Percentiles rank a stretch among this genome's conserved stretches.
These are phyloP conservation scores for Phytophthora nicotianae DNA, from an alignment of 352 stramenopile genomes.

Conservation along the genomic window DNA sequence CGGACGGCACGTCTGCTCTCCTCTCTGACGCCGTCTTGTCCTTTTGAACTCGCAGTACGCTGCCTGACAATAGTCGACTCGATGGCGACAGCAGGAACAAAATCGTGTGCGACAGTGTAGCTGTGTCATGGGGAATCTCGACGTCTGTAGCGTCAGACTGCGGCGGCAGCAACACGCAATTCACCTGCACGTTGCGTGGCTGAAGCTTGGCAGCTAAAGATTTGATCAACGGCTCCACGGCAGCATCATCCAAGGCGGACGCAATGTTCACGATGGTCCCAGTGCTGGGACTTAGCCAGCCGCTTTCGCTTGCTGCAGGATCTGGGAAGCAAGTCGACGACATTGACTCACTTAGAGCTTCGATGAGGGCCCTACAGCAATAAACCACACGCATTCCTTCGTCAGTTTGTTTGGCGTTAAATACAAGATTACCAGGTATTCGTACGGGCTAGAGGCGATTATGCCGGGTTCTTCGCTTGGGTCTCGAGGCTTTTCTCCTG, in stretches of 20 bases:
- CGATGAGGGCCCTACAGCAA: constrained; percentile 25
- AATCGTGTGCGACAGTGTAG: constrained; percentile 58
- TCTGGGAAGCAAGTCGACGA: constrained; percentile 34
- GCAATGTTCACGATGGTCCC: constrained; percentile 37
- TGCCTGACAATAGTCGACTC: constrained; percentile 58
- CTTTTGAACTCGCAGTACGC: constrained; percentile 53
- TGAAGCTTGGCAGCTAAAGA: constrained; percentile 45
- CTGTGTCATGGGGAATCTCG: constrained; percentile 13
- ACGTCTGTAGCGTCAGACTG: background rate
- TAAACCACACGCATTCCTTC: constrained; percentile 12
- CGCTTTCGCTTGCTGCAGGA: constrained; percentile 5
- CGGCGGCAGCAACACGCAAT: constrained; percentile 54
- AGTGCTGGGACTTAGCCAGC: constrained; percentile 22
- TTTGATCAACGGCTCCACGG: constrained; percentile 49
- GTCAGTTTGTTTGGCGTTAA: constrained; percentile 1
- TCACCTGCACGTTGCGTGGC: constrained; percentile 53
- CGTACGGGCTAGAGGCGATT: constrained; percentile 29
- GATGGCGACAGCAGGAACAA: constrained; percentile 63
- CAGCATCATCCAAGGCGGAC: constrained; percentile 17
- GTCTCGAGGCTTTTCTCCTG: constrained; percentile 7
- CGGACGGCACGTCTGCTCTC: constrained; percentile 14
- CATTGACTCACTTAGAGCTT: constrained; percentile 36
- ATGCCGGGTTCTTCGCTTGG: constrained; percentile 7
- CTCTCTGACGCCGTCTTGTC: constrained; percentile 15
- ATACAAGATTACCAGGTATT: background rate